A percentile compares a stretch with the other conserved stretches of the same genome.
Evolutionary conservation across 192 early-diverging fungal genomes (phyloP).

Genomic region (Bifiguratus adelaidae): DNA sequence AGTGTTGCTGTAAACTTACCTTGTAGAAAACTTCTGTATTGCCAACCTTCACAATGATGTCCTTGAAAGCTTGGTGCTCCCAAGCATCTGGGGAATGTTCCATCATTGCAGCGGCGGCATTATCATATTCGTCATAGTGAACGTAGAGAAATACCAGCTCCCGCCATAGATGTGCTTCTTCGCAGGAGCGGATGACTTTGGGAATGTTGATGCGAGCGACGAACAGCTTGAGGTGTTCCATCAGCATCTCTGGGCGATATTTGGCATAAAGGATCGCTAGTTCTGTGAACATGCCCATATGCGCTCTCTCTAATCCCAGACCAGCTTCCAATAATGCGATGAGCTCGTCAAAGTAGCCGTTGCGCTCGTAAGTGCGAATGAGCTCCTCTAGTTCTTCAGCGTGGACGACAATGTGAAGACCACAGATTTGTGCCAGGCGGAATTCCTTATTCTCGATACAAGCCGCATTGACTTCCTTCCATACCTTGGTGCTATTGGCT

Average conservation of each 20-base stretch:
- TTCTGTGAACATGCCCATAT: constrained; percentile 99
- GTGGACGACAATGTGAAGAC: constrained; percentile 90
- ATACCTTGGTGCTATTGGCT: constrained; percentile 96
- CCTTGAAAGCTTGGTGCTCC: constrained; percentile 96
- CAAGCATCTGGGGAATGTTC: constrained; percentile 89
- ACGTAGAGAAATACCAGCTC: constrained; percentile 98
- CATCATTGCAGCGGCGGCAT: constrained; percentile 94
- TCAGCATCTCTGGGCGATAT: constrained; percentile 88
- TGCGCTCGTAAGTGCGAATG: constrained; percentile 76
- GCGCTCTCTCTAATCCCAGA: constrained; percentile 92
- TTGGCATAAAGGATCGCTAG: constrained; percentile 95
- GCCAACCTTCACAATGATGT: constrained; percentile 92
- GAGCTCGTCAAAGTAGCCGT: constrained; percentile 87
- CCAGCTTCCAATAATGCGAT: constrained; percentile 88
- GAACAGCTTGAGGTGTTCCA: constrained; percentile 96
- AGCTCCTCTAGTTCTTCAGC: constrained; percentile 93
- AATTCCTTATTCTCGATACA: constrained; percentile 95
- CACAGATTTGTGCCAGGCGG: constrained; percentile 96
- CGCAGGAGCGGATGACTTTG: constrained; percentile 94
- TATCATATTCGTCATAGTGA: constrained; percentile 98
- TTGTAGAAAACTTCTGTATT: constrained; percentile 99
- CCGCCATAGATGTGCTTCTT: constrained; percentile 89
- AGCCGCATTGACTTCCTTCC: constrained; percentile 98
- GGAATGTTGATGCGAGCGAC: constrained; percentile 98
- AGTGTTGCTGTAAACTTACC: constrained; percentile 12